These are phyloP conservation scores for Quercus alba DNA, from an alignment of 306 rosid genomes.

Conservation along the genomic window DNA sequence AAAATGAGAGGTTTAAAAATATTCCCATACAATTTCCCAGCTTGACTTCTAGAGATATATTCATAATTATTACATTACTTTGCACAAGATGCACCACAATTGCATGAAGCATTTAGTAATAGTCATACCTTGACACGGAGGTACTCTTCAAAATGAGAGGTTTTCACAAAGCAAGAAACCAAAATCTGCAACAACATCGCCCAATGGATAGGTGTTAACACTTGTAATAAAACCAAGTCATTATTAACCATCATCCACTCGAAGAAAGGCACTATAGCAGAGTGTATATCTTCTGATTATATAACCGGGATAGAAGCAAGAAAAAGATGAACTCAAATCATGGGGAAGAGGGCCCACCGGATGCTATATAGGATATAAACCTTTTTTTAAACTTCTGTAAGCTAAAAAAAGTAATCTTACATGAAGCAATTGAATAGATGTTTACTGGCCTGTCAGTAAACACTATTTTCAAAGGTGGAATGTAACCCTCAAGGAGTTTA, in stretches of 20 bases:
- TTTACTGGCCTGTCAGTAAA: background rate
- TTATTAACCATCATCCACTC: background rate
- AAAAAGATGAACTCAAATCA: background rate
- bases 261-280: background rate
- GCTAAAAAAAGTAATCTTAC: background rate
- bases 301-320: background rate
- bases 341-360: background rate
- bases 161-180: slow-evolving; percentile 95
- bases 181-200: slow-evolving; percentile 60
- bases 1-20: no score
- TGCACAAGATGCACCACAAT: background rate
- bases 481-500: background rate
- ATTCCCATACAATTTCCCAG: no score
- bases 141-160: slow-evolving; percentile 93
- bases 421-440: background rate
- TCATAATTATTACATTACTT: background rate
- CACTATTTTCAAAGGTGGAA: background rate
- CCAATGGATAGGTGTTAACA: background rate
- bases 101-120: background rate
- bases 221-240: background rate
- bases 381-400: background rate
- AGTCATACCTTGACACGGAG: slow-evolving; percentile 81
- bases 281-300: slow-evolving; percentile 7
- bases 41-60: no score
- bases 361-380: background rate